Evolutionary conservation across 140 eudicot genomes (phyloP).

Genomic region (Ambrosia hybrid): DNA sequence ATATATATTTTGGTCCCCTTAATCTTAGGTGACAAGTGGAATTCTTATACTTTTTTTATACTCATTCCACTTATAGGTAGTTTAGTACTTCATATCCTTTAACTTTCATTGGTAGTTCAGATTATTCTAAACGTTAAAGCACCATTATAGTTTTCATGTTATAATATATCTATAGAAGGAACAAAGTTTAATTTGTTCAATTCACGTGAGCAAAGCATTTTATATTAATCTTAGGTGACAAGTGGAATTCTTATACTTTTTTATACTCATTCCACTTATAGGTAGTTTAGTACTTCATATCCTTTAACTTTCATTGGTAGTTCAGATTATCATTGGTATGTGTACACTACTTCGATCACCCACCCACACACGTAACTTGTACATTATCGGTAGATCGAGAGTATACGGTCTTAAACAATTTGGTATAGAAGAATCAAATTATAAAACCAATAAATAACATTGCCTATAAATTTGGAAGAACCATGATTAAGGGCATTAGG

Average conservation of each 20-base stretch:
- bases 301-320: background rate
- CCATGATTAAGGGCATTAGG: too few relatives aligned
- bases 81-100: background rate
- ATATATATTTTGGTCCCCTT: background rate
- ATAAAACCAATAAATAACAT: too few relatives aligned
- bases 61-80: background rate
- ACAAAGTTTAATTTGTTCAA: background rate
- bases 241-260: slow-evolving; percentile 2
- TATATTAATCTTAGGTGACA: background rate
- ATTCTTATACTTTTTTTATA: background rate
- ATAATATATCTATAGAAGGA: background rate
- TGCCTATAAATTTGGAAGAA: too few relatives aligned
- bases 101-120: background rate
- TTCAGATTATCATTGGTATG: background rate
- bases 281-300: background rate
- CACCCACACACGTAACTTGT: too few relatives aligned
- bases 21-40: background rate
- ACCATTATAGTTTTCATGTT: background rate
- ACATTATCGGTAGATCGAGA: too few relatives aligned
- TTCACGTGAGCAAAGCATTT: too few relatives aligned
- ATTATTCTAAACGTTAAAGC: background rate
- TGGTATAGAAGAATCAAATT: too few relatives aligned
- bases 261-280: background rate
- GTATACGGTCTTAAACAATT: too few relatives aligned
- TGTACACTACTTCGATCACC: too few relatives aligned